Percentiles rank a stretch among this genome's conserved stretches.
Evolutionary conservation across 2,329 filamentous ascomycete genomes (phyloP).

Genomic region (Phyllosticta ampelicida): DNA sequence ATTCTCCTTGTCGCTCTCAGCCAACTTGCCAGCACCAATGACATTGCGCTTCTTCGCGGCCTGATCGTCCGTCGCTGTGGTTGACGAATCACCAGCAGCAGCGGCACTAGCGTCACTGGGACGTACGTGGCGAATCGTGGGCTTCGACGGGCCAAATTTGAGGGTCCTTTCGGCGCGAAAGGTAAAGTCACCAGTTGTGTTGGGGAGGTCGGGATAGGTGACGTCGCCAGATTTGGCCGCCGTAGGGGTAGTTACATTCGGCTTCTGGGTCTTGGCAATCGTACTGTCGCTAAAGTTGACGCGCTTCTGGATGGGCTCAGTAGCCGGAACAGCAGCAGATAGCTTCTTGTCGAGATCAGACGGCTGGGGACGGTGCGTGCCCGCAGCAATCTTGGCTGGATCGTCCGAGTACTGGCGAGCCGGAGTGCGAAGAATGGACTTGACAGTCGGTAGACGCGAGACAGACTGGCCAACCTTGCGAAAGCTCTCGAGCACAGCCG

Average conservation of each 20-base stretch:
- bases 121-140: conserved; percentile 32
- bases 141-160: conserved; percentile 27
- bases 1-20: conserved; percentile 36
- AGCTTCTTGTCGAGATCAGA: conserved; percentile 42
- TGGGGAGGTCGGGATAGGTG: conserved; percentile 28
- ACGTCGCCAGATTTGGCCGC: conserved; percentile 22
- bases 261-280: conserved; percentile 10
- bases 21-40: conserved; percentile 16
- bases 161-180: conserved; percentile 37
- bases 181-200: conserved; percentile 32
- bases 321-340: conserved; percentile 45
- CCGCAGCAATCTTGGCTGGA: conserved; percentile 47
- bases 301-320: conserved; percentile 64
- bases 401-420: conserved; percentile 49
- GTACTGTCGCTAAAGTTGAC: conserved; percentile 71
- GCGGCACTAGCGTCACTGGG: conserved; percentile 30
- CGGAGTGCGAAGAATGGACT: conserved; percentile 53
- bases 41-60: conserved; percentile 36
- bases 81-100: conserved; percentile 10
- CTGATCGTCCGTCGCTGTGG: conserved; percentile 13
- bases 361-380: conserved; percentile 44
- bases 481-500: conserved; percentile 27
- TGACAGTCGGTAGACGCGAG: conserved; percentile 44
- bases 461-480: conserved; percentile 34
- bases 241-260: conserved; percentile 20